Conservation (phyloP, 2,329 filamentous ascomycete species). For the Paraconiothyrium sp. region DNA sequence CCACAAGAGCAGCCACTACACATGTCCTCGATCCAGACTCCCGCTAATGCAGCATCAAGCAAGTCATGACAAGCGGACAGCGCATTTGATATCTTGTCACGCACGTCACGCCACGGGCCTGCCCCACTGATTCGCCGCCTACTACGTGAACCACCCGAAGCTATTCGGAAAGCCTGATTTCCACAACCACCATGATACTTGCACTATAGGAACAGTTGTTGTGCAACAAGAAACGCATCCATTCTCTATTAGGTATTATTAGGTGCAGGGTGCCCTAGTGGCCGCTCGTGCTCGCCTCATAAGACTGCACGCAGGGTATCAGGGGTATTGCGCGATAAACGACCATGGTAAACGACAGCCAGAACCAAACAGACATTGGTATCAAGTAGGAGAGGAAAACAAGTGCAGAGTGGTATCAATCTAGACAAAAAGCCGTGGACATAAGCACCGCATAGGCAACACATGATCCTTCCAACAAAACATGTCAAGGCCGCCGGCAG, state of each 20-base stretch:
- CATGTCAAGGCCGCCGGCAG: conserved; percentile 48
- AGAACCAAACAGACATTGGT: conserved; percentile 46
- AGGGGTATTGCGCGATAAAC: conserved; percentile 52
- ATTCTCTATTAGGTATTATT: conserved; percentile 52
- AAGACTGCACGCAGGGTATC: conserved; percentile 54
- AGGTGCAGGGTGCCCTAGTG: conserved; percentile 50
- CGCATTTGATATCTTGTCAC: background rate
- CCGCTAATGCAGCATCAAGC: conserved; percentile 3
- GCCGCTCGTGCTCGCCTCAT: conserved; percentile 53
- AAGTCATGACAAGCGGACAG: background rate
- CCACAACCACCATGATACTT: background rate
- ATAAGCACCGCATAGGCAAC: conserved; percentile 44
- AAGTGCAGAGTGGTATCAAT: conserved; percentile 55
- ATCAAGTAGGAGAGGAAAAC: conserved; percentile 51
- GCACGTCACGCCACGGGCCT: background rate
- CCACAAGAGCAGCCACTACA: background rate
- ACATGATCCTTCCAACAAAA: conserved; percentile 45
- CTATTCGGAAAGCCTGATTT: background rate
- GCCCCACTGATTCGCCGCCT: background rate
- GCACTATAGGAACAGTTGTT: background rate
- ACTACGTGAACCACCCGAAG: background rate
- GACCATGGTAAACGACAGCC: conserved; percentile 42
- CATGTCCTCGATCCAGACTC: background rate
- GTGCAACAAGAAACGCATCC: conserved; percentile 30
- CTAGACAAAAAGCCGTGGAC: conserved; percentile 49